Evolutionary conservation across 768 basidiomycete species (phyloP).

Genomic region (Leccinum boreale): DNA sequence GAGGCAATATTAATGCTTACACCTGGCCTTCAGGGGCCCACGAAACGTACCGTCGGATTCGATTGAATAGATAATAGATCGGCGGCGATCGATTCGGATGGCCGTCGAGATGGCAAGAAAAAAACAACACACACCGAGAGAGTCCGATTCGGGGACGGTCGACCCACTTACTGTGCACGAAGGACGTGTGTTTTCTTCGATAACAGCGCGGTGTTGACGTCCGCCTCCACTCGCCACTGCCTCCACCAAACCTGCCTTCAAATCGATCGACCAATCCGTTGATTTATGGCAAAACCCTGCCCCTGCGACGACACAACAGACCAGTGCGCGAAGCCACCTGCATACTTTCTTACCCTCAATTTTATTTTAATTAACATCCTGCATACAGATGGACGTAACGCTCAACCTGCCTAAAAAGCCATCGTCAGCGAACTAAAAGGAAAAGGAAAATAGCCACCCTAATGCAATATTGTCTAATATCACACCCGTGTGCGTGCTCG

Average conservation of each 20-base stretch:
- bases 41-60: neutral
- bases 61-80: neutral
- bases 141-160: neutral
- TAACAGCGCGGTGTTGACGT: neutral
- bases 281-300: neutral
- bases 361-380: neutral
- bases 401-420: neutral
- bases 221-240: neutral
- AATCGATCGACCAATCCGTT: neutral
- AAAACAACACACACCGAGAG: neutral
- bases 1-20: conserved; percentile 8
- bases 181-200: neutral
- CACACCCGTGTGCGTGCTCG: neutral
- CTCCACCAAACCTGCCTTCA: neutral
- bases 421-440: neutral
- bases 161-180: neutral
- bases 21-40: conserved; percentile 7
- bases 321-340: neutral
- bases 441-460: neutral
- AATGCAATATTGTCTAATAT: neutral
- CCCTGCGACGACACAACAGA: neutral
- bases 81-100: conserved; percentile 1
- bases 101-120: neutral
- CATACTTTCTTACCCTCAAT: neutral
- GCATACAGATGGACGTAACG: neutral